Evolutionary conservation across 2,329 filamentous ascomycete genomes (phyloP).

Genomic region (Aspergillus jensenii): DNA sequence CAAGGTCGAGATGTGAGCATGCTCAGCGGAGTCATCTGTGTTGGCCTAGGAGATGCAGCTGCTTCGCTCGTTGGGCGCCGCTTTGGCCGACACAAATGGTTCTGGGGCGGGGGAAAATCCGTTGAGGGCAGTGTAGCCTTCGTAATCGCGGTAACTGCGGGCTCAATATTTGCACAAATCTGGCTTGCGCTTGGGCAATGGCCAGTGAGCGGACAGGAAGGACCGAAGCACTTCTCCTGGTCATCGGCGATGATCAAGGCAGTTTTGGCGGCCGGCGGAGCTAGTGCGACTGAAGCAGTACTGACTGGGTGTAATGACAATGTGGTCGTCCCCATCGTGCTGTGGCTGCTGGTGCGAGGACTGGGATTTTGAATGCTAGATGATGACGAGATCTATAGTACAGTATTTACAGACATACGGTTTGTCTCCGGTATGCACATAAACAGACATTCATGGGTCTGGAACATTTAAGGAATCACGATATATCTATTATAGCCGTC

Average conservation of each 20-base stretch:
- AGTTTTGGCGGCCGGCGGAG: conserved; percentile 69
- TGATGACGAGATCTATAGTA: not conserved
- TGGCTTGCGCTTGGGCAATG: conserved; percentile 81
- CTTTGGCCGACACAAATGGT: conserved; percentile 86
- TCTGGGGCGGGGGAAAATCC: conserved; percentile 95
- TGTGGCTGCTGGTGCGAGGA: conserved; percentile 90
- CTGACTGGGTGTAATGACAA: conserved; percentile 98
- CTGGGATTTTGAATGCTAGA: conserved; percentile 43
- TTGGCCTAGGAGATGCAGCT: conserved; percentile 91
- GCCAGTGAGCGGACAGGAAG: conserved; percentile 33
- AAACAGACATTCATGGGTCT: no score
- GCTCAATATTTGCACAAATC: conserved; percentile 66
- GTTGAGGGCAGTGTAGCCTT: conserved; percentile 85
- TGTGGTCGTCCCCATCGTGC: conserved; percentile 87
- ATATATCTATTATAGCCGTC: no score
- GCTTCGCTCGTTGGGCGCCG: conserved; percentile 86
- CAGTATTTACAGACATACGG: no score
- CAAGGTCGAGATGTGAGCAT: conserved; percentile 75
- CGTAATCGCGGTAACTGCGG: conserved; percentile 72
- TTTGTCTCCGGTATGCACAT: no score
- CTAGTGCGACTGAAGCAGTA: conserved; percentile 91
- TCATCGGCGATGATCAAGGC: conserved; percentile 56
- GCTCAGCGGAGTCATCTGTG: conserved; percentile 88
- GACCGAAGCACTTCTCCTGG: conserved; percentile 26
- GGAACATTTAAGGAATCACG: no score